Conservation (phyloP, 2,329 filamentous ascomycete genomes). For the Clonostachys rhizophaga region DNA sequence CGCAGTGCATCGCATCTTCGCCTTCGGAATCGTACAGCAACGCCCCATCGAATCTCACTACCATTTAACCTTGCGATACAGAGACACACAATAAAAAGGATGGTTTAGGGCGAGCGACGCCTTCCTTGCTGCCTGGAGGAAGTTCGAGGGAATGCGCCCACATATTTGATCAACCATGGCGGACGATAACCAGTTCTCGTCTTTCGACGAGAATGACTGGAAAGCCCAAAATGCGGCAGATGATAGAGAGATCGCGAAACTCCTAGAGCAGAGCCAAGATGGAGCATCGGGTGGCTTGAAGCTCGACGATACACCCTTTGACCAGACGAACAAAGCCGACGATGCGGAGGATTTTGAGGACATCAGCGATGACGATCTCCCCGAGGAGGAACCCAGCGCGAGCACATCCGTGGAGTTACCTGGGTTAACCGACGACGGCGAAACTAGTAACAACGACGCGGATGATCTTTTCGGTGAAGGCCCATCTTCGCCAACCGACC, state of each 20-base stretch:
- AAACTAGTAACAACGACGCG: slow-evolving; percentile 53
- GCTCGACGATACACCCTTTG: slow-evolving; percentile 43
- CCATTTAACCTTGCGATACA: too few relatives aligned
- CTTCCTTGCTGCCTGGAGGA: too few relatives aligned
- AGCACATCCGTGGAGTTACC: slow-evolving; percentile 42
- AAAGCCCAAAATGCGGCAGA: slow-evolving; percentile 42
- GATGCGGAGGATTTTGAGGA: slow-evolving; percentile 90
- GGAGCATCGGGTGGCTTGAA: slow-evolving; percentile 29
- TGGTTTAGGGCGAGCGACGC: too few relatives aligned
- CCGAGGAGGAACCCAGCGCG: slow-evolving; percentile 60
- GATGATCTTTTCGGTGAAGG: slow-evolving; percentile 69
- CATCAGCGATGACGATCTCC: slow-evolving; percentile 86
- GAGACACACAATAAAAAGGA: too few relatives aligned
- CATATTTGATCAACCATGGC: slow-evolving; percentile 17
- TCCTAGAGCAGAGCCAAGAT: slow-evolving; percentile 36
- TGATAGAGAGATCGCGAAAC: slow-evolving; percentile 37
- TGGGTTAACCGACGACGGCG: slow-evolving; percentile 53
- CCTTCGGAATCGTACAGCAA: too few relatives aligned
- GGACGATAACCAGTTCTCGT: slow-evolving; percentile 23
- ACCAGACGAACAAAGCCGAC: slow-evolving; percentile 76
- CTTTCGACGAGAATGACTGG: slow-evolving; percentile 26
- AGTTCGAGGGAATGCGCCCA: not conserved
- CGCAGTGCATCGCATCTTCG: too few relatives aligned
- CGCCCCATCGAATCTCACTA: too few relatives aligned
- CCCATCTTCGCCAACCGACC: slow-evolving; percentile 41